These are phyloP conservation scores for Moniliophthora roreri DNA, from an alignment of 1,284 basidiomycete species.

Conservation along the genomic window DNA sequence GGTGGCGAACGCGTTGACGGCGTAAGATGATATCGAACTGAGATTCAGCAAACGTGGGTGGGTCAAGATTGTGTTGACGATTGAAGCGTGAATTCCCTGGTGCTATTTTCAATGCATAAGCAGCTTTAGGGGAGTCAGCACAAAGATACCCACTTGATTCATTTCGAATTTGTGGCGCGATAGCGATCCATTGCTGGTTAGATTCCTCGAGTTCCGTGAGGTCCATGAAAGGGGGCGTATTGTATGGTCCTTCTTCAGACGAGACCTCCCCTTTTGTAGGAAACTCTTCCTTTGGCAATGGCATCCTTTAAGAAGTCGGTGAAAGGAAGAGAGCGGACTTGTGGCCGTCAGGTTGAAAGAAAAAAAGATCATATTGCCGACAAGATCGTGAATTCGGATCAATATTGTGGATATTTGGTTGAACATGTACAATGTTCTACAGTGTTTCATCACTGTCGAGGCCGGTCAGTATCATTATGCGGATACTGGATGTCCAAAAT, in stretches of 20 bases:
- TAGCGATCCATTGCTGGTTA: slow-evolving; percentile 19
- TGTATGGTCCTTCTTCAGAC: not conserved
- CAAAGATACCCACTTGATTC: not conserved
- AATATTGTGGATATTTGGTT: too few species aligned
- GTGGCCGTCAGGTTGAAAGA: too few species aligned
- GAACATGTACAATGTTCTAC: too few species aligned
- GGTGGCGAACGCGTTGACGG: slow-evolving; percentile 51
- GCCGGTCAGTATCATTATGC: too few species aligned
- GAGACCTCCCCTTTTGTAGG: too few species aligned
- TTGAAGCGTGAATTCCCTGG: not conserved
- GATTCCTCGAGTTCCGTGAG: not conserved
- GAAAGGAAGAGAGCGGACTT: too few species aligned
- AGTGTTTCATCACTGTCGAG: too few species aligned
- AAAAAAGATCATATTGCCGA: too few species aligned
- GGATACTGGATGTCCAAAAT: too few species aligned
- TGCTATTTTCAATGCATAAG: not conserved
- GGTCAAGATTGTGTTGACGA: slow-evolving; percentile 15
- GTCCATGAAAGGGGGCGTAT: not conserved
- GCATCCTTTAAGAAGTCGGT: too few species aligned
- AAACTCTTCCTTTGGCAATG: too few species aligned
- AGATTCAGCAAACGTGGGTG: slow-evolving; percentile 44
- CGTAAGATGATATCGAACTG: slow-evolving; percentile 58
- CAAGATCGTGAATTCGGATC: too few species aligned
- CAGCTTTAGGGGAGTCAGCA: not conserved
- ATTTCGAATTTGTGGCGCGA: slow-evolving; percentile 17